Conservation (phyloP, 176 grass and related monocot species). For the Cenchrus purpureus region DNA sequence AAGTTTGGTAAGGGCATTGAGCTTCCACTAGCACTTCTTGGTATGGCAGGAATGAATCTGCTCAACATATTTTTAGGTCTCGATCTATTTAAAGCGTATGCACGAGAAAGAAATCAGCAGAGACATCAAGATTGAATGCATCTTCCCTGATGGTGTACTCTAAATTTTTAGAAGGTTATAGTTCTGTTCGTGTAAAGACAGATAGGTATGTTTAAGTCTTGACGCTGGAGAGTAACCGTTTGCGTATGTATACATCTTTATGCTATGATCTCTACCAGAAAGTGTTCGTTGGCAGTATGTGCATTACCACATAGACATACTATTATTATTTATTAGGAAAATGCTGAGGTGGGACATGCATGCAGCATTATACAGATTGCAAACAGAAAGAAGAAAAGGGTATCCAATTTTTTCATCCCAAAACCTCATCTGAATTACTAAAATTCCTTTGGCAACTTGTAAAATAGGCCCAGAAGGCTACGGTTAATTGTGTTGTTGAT, state of each 20-base stretch:
- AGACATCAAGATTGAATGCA: constrained; percentile 62
- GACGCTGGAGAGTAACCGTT: background rate
- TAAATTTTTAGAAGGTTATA: constrained; percentile 38
- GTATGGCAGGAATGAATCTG: constrained; percentile 94
- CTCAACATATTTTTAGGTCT: constrained; percentile 82
- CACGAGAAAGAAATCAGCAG: constrained; percentile 69
- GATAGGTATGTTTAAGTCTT: constrained; percentile 44
- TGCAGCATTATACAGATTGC: constrained; percentile 24
- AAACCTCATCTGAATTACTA: background rate
- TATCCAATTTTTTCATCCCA: background rate
- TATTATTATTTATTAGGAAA: constrained; percentile 6
- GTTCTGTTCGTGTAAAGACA: constrained; percentile 19
- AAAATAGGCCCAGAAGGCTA: background rate
- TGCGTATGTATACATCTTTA: constrained; percentile 23
- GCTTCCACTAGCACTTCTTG: constrained; percentile 85
- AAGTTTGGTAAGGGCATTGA: constrained; percentile 86
- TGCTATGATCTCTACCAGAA: constrained; percentile 21
- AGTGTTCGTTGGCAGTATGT: background rate
- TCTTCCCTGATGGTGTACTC: constrained; percentile 29
- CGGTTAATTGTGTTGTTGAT: no score
- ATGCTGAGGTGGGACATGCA: background rate
- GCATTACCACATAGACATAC: constrained; percentile 12
- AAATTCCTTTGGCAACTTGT: background rate
- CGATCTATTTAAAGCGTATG: constrained; percentile 75
- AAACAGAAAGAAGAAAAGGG: constrained; percentile 11